These are phyloP conservation scores for Neurospora africana DNA, from an alignment of 495 filamentous ascomycete genomes.

Conservation along the genomic window DNA sequence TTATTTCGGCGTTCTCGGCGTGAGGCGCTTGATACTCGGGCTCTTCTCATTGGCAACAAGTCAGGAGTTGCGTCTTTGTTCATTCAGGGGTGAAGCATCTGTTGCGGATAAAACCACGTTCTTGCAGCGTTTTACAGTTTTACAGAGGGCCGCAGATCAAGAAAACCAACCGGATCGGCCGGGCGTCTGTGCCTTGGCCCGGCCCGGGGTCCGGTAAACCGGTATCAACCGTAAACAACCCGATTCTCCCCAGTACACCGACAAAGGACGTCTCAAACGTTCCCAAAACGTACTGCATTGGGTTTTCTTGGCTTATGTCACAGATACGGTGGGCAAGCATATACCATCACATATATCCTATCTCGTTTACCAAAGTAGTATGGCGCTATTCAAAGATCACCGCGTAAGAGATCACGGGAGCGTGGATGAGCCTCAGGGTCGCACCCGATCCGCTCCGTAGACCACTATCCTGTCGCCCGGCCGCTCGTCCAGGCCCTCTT, in stretches of 20 bases:
- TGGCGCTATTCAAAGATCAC: neutral
- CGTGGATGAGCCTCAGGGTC: neutral
- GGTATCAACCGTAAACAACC: neutral
- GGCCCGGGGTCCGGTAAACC: neutral
- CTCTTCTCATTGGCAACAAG: neutral
- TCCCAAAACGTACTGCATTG: neutral
- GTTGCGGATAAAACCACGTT: neutral
- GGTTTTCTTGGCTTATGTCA: neutral
- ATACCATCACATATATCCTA: neutral
- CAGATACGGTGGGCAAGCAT: neutral
- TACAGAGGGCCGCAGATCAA: neutral
- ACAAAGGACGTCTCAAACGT: neutral
- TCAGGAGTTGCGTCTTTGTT: neutral
- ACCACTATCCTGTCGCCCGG: neutral
- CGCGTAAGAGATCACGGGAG: neutral
- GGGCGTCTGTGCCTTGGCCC: neutral
- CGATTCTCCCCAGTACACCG: neutral
- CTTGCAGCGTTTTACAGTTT: neutral
- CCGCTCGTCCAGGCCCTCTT: neutral
- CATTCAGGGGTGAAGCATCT: neutral
- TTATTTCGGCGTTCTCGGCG: neutral
- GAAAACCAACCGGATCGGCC: neutral
- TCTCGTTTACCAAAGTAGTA: neutral
- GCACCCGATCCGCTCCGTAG: neutral
- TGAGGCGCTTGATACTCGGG: neutral